These are phyloP conservation scores for Funneliformis mosseae DNA, from an alignment of 192 early-diverging fungal species.

Conservation along the genomic window DNA sequence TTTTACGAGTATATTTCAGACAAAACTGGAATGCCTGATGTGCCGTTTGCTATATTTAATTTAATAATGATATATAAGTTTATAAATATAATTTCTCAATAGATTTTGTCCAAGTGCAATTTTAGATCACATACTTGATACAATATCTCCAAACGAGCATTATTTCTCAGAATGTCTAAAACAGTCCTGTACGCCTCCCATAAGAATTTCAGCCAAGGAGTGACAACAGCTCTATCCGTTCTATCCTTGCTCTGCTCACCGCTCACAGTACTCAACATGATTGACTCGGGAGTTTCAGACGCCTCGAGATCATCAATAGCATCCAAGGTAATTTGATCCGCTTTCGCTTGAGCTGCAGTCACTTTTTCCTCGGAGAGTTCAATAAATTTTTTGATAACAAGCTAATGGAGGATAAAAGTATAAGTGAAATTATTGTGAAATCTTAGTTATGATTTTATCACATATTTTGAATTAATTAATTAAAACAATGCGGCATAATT, in stretches of 20 bases:
- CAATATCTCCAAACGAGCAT: constrained; percentile 88
- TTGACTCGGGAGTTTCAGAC: constrained; percentile 93
- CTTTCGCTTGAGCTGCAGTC: constrained; percentile 86
- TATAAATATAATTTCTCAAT: too few relatives aligned
- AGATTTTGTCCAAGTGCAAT: not conserved
- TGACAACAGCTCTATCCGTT: constrained; percentile 96
- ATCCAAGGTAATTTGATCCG: constrained; percentile 85
- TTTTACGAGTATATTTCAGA: constrained; percentile 92
- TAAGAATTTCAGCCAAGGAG: constrained; percentile 98
- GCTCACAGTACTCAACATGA: constrained; percentile 93
- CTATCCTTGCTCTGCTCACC: constrained; percentile 94
- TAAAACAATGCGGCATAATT: not conserved
- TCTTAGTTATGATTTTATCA: too few relatives aligned
- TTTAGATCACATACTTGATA: constrained; percentile 68
- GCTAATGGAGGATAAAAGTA: constrained; percentile 43
- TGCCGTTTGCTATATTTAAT: constrained; percentile 53
- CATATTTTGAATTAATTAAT: too few relatives aligned
- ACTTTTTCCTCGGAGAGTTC: constrained; percentile 86
- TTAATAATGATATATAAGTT: too few relatives aligned
- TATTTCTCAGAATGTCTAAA: constrained; percentile 96
- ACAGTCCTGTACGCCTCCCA: constrained; percentile 99
- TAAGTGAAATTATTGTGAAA: too few relatives aligned
- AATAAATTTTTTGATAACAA: constrained; percentile 86
- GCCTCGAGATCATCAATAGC: constrained; percentile 95
- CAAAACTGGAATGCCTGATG: constrained; percentile 97